Conservation (phyloP, 257 asterid genomes). For the Solanum tacnaense region DNA sequence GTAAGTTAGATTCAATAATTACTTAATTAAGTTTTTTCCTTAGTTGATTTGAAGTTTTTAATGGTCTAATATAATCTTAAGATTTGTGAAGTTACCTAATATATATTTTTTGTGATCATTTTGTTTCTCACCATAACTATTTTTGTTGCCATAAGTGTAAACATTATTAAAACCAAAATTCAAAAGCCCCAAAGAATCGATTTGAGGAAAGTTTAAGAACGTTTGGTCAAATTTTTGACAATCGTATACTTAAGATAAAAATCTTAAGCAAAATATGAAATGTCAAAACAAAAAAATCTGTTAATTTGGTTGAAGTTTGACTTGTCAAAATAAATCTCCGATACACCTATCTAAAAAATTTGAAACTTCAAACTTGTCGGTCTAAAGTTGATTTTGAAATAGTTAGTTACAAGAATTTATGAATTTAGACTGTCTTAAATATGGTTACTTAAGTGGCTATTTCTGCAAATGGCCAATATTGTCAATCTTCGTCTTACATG, state of each 20-base stretch:
- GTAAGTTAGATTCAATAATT: not conserved
- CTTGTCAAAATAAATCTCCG: not conserved
- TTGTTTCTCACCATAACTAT: not conserved
- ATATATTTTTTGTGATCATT: not conserved
- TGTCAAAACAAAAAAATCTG: not conserved
- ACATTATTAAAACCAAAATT: not conserved
- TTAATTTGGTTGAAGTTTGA: not conserved
- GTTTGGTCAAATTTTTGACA: not conserved
- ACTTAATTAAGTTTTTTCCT: not conserved
- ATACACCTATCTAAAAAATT: not conserved
- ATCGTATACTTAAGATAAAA: no score
- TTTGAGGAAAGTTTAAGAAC: not conserved
- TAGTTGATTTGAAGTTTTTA: not conserved
- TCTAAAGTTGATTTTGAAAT: not conserved
- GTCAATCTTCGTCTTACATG: not conserved
- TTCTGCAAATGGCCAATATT: not conserved
- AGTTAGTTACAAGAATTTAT: not conserved
- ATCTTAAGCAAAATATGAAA: not conserved
- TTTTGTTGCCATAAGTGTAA: not conserved
- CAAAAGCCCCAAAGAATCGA: not conserved
- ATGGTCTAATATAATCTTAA: not conserved
- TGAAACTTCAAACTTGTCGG: not conserved
- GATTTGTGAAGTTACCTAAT: not conserved
- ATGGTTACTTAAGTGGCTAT: not conserved
- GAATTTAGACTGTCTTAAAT: not conserved